A percentile compares a stretch with the other conserved stretches of the same genome.
Conservation (phyloP, 1,284 basidiomycete genomes). For the Sanghuangporus sanghuang region DNA sequence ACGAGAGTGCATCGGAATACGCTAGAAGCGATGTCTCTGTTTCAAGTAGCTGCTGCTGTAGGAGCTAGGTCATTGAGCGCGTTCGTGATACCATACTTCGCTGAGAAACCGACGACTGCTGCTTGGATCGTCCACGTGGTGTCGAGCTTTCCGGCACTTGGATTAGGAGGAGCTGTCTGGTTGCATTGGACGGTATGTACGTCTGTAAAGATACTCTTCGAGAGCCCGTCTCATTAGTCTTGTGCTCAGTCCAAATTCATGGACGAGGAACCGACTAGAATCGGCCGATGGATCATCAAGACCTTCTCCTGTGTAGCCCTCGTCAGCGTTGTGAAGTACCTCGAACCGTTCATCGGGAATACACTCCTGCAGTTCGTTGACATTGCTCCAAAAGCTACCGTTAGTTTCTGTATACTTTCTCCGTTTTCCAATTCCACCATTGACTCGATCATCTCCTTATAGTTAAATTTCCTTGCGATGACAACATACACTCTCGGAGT, state of each 20-base stretch:
- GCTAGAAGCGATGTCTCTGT: background rate
- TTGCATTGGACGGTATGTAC: conserved; percentile 10
- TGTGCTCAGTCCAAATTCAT: conserved; percentile 1
- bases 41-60: background rate
- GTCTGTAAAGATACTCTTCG: background rate
- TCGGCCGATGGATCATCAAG: background rate
- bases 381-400: background rate
- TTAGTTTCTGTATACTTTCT: background rate
- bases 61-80: background rate
- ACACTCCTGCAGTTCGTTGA: background rate
- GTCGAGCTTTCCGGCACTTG: conserved; percentile 6
- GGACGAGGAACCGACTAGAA: conserved; percentile 4
- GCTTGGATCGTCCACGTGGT: conserved; percentile 1
- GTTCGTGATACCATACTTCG: background rate
- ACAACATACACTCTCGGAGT: conserved; percentile 2
- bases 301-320: conserved; percentile 6
- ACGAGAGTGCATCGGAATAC: background rate
- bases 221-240: background rate
- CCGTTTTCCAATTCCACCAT: background rate
- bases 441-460: background rate
- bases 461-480: conserved; percentile 5
- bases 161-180: conserved; percentile 9
- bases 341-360: conserved; percentile 7
- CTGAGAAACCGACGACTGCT: conserved; percentile 3
- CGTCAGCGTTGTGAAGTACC: background rate